Percentiles rank a stretch among this genome's conserved stretches.
Evolutionary conservation across 148 eudicot species (phyloP).

Genomic region (Rhododendron ferrugineum): DNA sequence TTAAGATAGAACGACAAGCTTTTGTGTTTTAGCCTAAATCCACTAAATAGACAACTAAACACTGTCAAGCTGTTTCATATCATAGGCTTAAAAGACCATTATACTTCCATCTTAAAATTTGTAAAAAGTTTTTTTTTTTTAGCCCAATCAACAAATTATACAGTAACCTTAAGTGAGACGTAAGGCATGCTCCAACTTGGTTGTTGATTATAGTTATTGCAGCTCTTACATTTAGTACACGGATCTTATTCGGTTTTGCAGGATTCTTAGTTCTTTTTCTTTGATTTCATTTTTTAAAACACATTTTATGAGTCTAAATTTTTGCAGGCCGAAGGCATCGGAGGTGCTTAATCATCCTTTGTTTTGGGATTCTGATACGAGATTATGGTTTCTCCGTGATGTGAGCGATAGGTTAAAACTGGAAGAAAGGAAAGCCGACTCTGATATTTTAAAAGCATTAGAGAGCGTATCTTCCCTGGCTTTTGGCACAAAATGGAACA

Average conservation of each 20-base stretch:
- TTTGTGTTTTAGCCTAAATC: not conserved
- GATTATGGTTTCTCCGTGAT: conserved; percentile 77
- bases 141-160: not conserved
- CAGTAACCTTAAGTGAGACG: not conserved
- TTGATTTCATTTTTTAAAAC: not conserved
- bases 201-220: not conserved
- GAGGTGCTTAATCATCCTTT: conserved; percentile 77
- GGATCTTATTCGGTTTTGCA: not conserved
- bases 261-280: not conserved
- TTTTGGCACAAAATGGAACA: conserved; percentile 47
- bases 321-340: conserved; percentile 70
- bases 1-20: not conserved
- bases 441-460: conserved; percentile 49
- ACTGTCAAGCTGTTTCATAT: not conserved
- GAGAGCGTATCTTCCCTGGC: conserved; percentile 57
- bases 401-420: conserved; percentile 84
- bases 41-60: not conserved
- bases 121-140: not conserved
- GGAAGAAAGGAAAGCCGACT: conserved; percentile 51
- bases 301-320: not conserved
- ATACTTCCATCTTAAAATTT: not conserved
- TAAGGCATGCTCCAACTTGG: not conserved
- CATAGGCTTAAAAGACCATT: not conserved
- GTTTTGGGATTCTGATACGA: conserved; percentile 74
- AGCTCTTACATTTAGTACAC: not conserved